Percentiles rank a stretch among this genome's conserved stretches.
Evolutionary conservation across 164 flowering plant genomes (phyloP).

Genomic region (Annona cherimola): DNA sequence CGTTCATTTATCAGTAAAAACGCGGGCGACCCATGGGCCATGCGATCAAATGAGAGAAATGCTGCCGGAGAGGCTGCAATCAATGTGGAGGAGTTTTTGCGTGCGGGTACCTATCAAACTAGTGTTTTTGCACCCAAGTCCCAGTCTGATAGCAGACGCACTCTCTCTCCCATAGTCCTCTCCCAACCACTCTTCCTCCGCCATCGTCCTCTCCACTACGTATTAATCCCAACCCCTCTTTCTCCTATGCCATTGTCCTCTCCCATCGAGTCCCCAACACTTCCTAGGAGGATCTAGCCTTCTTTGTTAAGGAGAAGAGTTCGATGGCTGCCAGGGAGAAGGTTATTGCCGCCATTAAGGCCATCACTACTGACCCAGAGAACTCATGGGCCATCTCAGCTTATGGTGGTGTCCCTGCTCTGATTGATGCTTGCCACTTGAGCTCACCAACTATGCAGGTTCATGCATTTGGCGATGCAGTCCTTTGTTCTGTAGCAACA

Average conservation of each 20-base stretch:
- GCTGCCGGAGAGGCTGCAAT: background rate
- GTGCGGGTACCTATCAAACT: background rate
- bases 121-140: background rate
- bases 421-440: slow-evolving; percentile 51
- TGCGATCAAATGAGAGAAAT: background rate
- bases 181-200: background rate
- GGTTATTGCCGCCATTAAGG: background rate
- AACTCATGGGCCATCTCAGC: slow-evolving; percentile 83
- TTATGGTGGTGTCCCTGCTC: slow-evolving; percentile 57
- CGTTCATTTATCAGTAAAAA: background rate
- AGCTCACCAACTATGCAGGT: background rate
- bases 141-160: background rate
- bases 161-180: slow-evolving; percentile 1
- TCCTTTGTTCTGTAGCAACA: too few species aligned
- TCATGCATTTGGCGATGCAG: background rate
- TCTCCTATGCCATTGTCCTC: background rate
- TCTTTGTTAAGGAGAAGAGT: too few species aligned
- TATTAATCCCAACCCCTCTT: background rate
- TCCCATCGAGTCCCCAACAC: background rate
- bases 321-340: background rate
- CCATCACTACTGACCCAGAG: slow-evolving; percentile 16
- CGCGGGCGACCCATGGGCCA: background rate
- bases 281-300: background rate
- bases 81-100: too few species aligned
- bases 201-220: background rate